These are phyloP conservation scores for Talaromyces verruculosus DNA, from an alignment of 2,329 filamentous ascomycete species.

Conservation along the genomic window DNA sequence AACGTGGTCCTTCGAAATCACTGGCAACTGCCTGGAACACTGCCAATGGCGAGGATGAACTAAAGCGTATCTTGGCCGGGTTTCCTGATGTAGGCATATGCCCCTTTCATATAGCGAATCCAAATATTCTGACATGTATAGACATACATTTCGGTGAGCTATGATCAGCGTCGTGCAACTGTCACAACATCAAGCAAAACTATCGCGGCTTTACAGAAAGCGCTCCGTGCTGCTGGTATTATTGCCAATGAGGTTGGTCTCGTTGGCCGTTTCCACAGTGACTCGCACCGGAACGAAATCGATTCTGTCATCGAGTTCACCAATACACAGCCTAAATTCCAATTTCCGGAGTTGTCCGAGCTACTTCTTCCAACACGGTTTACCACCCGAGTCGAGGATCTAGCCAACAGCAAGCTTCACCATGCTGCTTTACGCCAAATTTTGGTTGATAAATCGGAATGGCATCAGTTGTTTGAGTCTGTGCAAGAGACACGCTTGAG, in stretches of 20 bases:
- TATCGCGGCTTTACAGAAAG: slow-evolving; percentile 24
- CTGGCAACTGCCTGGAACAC: slow-evolving; percentile 24
- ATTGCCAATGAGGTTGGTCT: slow-evolving; percentile 33
- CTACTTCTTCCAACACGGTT: background rate
- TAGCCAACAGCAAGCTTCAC: background rate
- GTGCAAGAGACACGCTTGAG: background rate
- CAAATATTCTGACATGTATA: slow-evolving; percentile 21
- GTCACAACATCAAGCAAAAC: slow-evolving; percentile 31
- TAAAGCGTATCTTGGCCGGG: slow-evolving; percentile 24
- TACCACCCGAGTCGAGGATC: background rate
- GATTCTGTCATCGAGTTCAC: background rate
- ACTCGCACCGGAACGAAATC: background rate
- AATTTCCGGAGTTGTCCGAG: background rate
- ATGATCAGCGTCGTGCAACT: slow-evolving; percentile 40
- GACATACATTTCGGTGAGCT: slow-evolving; percentile 40
- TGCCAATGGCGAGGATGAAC: slow-evolving; percentile 22
- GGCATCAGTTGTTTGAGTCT: background rate
- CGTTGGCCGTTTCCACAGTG: slow-evolving; percentile 35
- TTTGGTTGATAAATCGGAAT: background rate
- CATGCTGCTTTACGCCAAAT: background rate
- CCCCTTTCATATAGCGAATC: background rate
- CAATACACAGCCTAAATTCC: background rate
- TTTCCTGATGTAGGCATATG: background rate
- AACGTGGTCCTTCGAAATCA: slow-evolving; percentile 27
- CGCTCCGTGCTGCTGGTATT: slow-evolving; percentile 30